Base-by-base conservation (phyloP, 1,284 basidiomycete genomes). In the Prillingera fragicola region DNA sequence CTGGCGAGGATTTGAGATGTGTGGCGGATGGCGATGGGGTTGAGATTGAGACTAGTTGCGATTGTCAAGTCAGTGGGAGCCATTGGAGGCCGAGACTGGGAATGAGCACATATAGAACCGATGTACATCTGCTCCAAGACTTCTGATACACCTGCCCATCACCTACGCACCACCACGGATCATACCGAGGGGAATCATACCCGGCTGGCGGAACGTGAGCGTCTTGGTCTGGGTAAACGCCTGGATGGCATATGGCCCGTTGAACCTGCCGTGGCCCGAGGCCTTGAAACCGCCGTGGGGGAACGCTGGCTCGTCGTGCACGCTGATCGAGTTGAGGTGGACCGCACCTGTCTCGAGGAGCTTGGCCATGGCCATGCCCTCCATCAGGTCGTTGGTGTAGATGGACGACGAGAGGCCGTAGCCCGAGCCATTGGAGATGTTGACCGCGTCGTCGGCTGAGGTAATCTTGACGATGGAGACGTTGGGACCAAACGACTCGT, bases 301-400 rank as follows among this genome's bases (percentile, higher is more conserved):
- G 25, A 67, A 38, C 21, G 49, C 45, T 13, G 59, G 51, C 31
- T 65, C 54, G 41, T 68, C 63, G 43, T 67, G 62, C 0, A 67
- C 49, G 3, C 63, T 65, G 50, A 61, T 61, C 1, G 55, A 58
- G 40, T 69, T 69, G 42, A 69, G 53, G 48, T 69, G 64, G 9
- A 69, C 57, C 17, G 52, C 45, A 2, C 59, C 59, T 12, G 36
- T 39, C 18, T 63, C 56, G 8, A 65, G 28, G 19, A 45, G 17
- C n/a, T 41, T 45, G 2, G 60, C 59, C 8, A 63, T 39, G 13
- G 45, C 38, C 10, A 62, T n/a, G 19, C 2, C 57, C 59, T 23
- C 46, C n/a, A n/a, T n/a, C n/a, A n/a, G 18, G 14, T 33, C 21
- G 15, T 50, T 5, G 35, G 28, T 8, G 50, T 42, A 45, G 56